Evolutionary conservation across 148 eudicot genomes (phyloP), one percentile per base, ranked within the genome.

Genomic region (Nepenthes mirabilis): DNA sequence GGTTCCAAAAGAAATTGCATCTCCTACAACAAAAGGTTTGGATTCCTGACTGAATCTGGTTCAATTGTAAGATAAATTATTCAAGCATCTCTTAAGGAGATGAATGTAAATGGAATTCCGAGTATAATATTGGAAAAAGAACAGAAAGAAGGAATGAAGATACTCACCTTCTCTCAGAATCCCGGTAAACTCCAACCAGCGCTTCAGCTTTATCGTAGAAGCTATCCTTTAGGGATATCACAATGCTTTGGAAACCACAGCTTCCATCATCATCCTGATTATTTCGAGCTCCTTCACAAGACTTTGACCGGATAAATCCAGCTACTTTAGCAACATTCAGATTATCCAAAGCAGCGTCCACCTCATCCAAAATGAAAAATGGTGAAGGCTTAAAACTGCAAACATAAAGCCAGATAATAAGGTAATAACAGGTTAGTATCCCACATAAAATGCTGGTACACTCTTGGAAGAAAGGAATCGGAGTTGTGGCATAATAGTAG

Each of bases 151-250:
- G 52, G 57, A 54, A 14, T 47, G 33, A n/a, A 68, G 54, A 43
- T 37, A 8, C 74, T 70, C 61, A 86, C 99, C 95, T 77, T 66
- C 75, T 69, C 14, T 86, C 97, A 40, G 89, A 80, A 68, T 94
- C 99, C 75, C 97, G 81, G 74, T 84, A 94, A 57, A 94, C 99
- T 37, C 99, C 99, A 67, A 94, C 95, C 68, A 94, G 61, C 68
- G 99, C 99, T 73, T 94, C 97, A 34, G 99, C 99, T 74, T 89
- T 94, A 82, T 94, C 99, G 63, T 89, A 94, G 64, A 94, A 94
- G 71, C 73, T 82, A 66, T 94, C 99, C 74, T 94, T 94, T 63
- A 94, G 97, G 2, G 99, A 94, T 37, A 94, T 94, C 53, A 94
- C 99, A 6, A 94, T 94, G 72, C 99, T 94, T 65, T 94, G 99